phyloP scores from a whole-genome alignment of 2,329 filamentous ascomycete genomes.

The Xylaria sp. region DNA sequence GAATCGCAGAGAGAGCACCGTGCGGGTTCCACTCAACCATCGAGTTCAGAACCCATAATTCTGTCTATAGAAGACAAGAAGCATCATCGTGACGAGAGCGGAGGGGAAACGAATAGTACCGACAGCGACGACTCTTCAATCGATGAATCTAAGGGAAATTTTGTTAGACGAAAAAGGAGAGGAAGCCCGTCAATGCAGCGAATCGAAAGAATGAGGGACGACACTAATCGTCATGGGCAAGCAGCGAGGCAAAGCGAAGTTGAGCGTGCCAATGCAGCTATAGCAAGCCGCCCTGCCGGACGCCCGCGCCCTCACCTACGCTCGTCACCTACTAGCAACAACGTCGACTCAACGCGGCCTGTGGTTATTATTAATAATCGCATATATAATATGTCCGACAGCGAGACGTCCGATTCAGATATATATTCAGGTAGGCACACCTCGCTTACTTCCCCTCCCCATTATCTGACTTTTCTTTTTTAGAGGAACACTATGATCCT shows the following conservation, averaged over 20 bases:
- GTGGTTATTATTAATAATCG: too few species aligned
- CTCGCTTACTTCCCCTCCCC: background rate
- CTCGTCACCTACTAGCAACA: too few species aligned
- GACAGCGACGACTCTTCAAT: background rate
- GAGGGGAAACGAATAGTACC: background rate
- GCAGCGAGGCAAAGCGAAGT: background rate
- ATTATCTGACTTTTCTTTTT: background rate
- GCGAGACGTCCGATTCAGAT: background rate
- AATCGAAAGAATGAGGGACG: too few species aligned
- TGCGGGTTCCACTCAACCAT: too few species aligned
- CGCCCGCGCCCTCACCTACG: too few species aligned
- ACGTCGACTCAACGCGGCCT: too few species aligned
- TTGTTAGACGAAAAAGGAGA: too few species aligned
- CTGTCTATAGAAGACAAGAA: background rate
- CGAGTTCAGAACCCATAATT: background rate
- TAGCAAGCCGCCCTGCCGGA: conserved; percentile 2
- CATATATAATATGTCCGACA: background rate
- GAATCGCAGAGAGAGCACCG: background rate
- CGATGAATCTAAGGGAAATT: too few species aligned
- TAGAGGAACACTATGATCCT: background rate
- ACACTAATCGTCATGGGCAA: too few species aligned
- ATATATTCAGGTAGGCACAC: background rate
- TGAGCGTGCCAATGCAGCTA: background rate
- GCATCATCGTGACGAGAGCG: background rate
- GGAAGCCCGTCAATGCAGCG: too few species aligned